Evolutionary conservation across 2,329 filamentous ascomycete genomes (phyloP).

Genomic region (Coniochaeta hoffmannii): DNA sequence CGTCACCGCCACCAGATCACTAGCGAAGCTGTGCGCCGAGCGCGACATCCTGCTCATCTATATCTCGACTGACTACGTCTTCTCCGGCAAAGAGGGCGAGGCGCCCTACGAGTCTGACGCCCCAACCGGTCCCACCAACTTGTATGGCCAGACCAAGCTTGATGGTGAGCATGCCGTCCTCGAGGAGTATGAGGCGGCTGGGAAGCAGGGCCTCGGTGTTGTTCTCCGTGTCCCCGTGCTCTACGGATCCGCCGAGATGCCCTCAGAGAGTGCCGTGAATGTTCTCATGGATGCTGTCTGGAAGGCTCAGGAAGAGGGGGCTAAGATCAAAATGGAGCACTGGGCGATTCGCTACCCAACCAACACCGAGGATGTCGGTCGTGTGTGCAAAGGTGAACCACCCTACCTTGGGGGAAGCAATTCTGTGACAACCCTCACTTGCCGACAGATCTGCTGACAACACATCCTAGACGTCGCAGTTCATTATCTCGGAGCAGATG

Average conservation of each 20-base stretch:
- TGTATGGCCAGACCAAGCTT: conserved; percentile 59
- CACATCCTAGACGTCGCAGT: conserved; percentile 54
- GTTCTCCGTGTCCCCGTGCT: conserved; percentile 77
- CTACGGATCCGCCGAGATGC: conserved; percentile 66
- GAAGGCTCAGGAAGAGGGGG: conserved; percentile 59
- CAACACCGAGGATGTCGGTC: conserved; percentile 78
- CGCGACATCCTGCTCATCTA: conserved; percentile 62
- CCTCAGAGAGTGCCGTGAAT: conserved; percentile 77
- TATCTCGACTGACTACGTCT: conserved; percentile 79
- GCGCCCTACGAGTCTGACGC: conserved; percentile 70
- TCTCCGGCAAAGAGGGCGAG: conserved; percentile 65
- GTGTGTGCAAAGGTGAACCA: conserved; percentile 61
- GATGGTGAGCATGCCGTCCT: conserved; percentile 59
- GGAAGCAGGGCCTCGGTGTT: conserved; percentile 49
- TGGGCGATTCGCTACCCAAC: conserved; percentile 82
- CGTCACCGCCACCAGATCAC: conserved; percentile 57
- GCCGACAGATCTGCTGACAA: conserved; percentile 10
- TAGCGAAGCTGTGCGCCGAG: conserved; percentile 59
- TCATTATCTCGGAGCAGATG: conserved; percentile 52
- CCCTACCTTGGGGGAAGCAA: not conserved
- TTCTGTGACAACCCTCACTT: conserved; percentile 4
- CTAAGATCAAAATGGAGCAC: conserved; percentile 71
- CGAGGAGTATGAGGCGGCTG: conserved; percentile 43
- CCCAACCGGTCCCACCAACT: conserved; percentile 62
- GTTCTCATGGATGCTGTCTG: conserved; percentile 68